These are phyloP conservation scores for Botrytis hyacinthi DNA, from an alignment of 2,329 filamentous ascomycete genomes.

Conservation along the genomic window DNA sequence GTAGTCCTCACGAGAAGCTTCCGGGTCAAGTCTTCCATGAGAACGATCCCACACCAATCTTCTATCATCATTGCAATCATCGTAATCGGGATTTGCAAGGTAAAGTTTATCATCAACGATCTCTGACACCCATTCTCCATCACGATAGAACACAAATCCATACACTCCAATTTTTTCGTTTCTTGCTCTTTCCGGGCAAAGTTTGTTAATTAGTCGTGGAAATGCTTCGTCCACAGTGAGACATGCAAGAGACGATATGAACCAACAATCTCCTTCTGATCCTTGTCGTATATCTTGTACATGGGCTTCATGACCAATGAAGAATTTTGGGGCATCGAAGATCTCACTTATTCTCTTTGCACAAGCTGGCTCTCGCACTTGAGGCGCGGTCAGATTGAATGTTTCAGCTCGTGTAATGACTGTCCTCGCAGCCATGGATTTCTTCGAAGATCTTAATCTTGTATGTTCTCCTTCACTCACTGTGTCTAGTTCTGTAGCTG, in stretches of 20 bases:
- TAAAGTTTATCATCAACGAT: conserved; percentile 91
- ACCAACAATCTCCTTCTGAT: conserved; percentile 79
- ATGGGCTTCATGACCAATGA: conserved; percentile 66
- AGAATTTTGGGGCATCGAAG: conserved; percentile 75
- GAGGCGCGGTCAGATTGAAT: conserved; percentile 6
- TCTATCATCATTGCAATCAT: conserved; percentile 66
- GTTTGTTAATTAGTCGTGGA: conserved; percentile 49
- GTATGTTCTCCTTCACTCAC: not conserved
- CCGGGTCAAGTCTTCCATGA: conserved; percentile 21
- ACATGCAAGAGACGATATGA: conserved; percentile 76
- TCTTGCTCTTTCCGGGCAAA: conserved; percentile 34
- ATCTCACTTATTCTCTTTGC: conserved; percentile 69
- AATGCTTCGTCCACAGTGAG: conserved; percentile 51
- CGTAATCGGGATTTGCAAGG: conserved; percentile 76
- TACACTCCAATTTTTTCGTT: conserved; percentile 71
- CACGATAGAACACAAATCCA: conserved; percentile 82
- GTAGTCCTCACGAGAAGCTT: conserved; percentile 49
- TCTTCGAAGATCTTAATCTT: not conserved
- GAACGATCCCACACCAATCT: conserved; percentile 40
- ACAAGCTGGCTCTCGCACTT: conserved; percentile 28
- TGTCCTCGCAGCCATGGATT: not conserved
- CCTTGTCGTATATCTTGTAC: conserved; percentile 79
- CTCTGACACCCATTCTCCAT: conserved; percentile 87
- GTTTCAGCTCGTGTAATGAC: conserved; percentile 22
- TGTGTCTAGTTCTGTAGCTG: not conserved